phyloP scores from a whole-genome alignment of 495 filamentous ascomycete species.

The Lophiotrema nucula region DNA sequence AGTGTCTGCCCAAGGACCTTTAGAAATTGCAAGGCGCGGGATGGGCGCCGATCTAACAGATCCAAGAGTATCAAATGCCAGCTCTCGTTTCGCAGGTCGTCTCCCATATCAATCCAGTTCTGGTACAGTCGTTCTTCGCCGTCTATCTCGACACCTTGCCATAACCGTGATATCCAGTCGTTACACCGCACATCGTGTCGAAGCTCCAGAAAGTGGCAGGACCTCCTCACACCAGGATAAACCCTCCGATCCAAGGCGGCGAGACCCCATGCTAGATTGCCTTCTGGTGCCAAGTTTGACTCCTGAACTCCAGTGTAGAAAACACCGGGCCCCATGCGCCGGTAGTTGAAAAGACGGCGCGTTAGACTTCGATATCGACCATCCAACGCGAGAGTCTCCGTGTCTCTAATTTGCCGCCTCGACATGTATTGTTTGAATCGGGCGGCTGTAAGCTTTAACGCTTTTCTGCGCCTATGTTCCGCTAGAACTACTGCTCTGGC shows the following conservation, averaged over 20 bases:
- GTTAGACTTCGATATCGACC: not conserved
- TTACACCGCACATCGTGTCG: conserved; percentile 4
- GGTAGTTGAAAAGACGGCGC: not conserved
- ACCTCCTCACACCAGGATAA: not conserved
- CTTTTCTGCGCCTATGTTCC: no score
- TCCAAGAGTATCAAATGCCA: conserved; percentile 43
- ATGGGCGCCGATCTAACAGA: conserved; percentile 49
- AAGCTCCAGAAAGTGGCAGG: not conserved
- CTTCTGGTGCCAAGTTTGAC: no score
- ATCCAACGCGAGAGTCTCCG: not conserved
- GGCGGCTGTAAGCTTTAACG: no score
- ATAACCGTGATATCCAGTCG: not conserved
- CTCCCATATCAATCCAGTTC: not conserved
- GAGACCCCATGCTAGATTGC: no score
- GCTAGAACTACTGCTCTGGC: no score
- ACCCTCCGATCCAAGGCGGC: conserved; percentile 10
- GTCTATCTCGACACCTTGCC: not conserved
- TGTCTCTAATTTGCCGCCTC: not conserved
- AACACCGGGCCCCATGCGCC: no score
- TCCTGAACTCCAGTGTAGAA: no score
- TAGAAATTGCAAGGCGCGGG: conserved; percentile 49
- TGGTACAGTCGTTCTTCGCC: not conserved
- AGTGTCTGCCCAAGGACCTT: conserved; percentile 40
- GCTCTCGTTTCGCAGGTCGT: not conserved
- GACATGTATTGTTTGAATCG: no score